Percentiles rank a stretch among this genome's conserved stretches.
Conservation (phyloP, 352 stramenopile genomes). For the Aphanomyces euteiches region DNA sequence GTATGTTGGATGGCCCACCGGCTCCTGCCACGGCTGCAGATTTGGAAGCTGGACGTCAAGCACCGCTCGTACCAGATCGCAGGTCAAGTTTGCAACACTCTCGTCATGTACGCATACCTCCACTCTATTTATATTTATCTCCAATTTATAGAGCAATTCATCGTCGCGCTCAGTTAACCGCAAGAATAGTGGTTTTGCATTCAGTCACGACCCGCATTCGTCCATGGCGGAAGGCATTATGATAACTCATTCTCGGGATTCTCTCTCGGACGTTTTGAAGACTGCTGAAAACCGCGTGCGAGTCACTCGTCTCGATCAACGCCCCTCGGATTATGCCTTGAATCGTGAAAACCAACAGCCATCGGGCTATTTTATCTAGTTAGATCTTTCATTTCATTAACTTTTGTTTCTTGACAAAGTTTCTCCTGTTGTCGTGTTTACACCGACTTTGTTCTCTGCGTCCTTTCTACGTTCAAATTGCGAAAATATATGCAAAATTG, state of each 20-base stretch:
- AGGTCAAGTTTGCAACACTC: background rate
- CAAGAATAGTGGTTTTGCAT: conserved; percentile 66
- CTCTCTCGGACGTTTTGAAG: conserved; percentile 52
- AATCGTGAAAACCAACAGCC: background rate
- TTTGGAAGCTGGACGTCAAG: background rate
- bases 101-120: background rate
- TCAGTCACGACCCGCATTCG: conserved; percentile 77
- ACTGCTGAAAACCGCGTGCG: conserved; percentile 59
- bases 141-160: conserved; percentile 45
- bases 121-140: background rate
- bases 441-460: no score
- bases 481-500: no score
- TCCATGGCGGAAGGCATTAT: conserved; percentile 79
- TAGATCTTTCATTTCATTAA: background rate
- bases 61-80: no score
- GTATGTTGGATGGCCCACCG: background rate
- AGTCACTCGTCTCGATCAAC: conserved; percentile 69
- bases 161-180: conserved; percentile 24
- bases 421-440: no score
- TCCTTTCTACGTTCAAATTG: no score
- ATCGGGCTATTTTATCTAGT: conserved; percentile 17
- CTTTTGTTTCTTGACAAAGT: background rate
- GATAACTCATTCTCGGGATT: conserved; percentile 56
- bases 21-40: background rate
- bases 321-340: conserved; percentile 52